Percentiles rank a stretch among this genome's conserved stretches.
Evolutionary conservation across 371 early-diverging fungal species (phyloP).

Genomic region (Fennellomyces sp.): DNA sequence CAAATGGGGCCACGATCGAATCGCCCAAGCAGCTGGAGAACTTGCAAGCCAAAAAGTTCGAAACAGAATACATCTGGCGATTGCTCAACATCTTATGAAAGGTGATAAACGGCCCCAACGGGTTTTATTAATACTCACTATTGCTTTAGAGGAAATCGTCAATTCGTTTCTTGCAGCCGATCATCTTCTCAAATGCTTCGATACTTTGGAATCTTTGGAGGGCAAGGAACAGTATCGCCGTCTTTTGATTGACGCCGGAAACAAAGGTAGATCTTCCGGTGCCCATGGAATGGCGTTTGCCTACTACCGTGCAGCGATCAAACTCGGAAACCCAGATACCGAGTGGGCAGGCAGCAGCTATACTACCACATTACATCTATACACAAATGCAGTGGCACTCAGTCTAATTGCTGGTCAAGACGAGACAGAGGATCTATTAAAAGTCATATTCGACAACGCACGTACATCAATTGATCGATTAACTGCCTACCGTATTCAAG

Average conservation of each 20-base stretch:
- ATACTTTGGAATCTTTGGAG: slow-evolving; percentile 16
- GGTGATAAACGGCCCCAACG: neutral
- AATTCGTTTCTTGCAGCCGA: slow-evolving; percentile 40
- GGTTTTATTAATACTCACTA: neutral
- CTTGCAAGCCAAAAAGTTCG: slow-evolving; percentile 33
- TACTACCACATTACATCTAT: slow-evolving; percentile 27
- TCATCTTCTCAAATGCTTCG: slow-evolving; percentile 42
- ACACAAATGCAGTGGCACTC: slow-evolving; percentile 34
- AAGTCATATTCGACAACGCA: slow-evolving; percentile 29
- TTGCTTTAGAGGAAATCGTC: slow-evolving; percentile 11
- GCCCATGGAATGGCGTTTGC: slow-evolving; percentile 42
- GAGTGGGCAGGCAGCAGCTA: slow-evolving; percentile 28
- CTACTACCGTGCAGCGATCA: slow-evolving; percentile 37
- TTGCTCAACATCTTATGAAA: slow-evolving; percentile 30
- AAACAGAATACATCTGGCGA: slow-evolving; percentile 39
- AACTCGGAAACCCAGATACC: slow-evolving; percentile 7
- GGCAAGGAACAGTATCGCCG: slow-evolving; percentile 24
- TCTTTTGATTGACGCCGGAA: slow-evolving; percentile 39
- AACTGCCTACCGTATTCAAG: slow-evolving; percentile 37
- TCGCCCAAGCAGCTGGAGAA: slow-evolving; percentile 50
- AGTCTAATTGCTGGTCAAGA: slow-evolving; percentile 43
- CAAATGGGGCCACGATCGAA: slow-evolving; percentile 50
- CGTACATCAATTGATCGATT: slow-evolving; percentile 38
- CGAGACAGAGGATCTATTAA: slow-evolving; percentile 27
- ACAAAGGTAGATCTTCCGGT: slow-evolving; percentile 37